Evolutionary conservation across 495 filamentous ascomycete species (phyloP).

Genomic region (Penicillium maclennaniae): DNA sequence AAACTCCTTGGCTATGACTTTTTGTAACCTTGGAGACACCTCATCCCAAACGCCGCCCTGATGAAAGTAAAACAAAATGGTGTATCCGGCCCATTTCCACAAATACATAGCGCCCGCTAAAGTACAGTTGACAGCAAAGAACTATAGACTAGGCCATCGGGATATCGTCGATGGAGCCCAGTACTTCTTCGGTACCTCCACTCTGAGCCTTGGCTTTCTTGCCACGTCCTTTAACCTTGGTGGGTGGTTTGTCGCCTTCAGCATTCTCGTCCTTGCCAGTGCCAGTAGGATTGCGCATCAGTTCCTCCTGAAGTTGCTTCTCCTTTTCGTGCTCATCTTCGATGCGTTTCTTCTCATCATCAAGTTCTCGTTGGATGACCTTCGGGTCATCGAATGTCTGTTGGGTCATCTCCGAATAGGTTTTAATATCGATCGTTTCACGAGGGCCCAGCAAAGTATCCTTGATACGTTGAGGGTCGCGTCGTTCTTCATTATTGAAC

Average conservation of each 20-base stretch:
- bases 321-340: slow-evolving; percentile 64
- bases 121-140: slow-evolving; percentile 5
- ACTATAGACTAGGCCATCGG: slow-evolving; percentile 18
- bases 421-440: slow-evolving; percentile 58
- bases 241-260: slow-evolving; percentile 35
- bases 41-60: neutral
- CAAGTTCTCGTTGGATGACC: slow-evolving; percentile 58
- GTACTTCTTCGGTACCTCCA: slow-evolving; percentile 41
- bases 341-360: slow-evolving; percentile 64
- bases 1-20: neutral
- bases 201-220: slow-evolving; percentile 28
- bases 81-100: slow-evolving; percentile 2
- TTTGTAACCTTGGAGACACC: neutral
- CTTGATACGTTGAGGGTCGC: slow-evolving; percentile 65
- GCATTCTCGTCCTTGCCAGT: slow-evolving; percentile 30
- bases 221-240: slow-evolving; percentile 35
- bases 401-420: slow-evolving; percentile 61
- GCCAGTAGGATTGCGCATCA: slow-evolving; percentile 43
- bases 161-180: slow-evolving; percentile 40
- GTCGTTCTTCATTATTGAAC: slow-evolving; percentile 86
- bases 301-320: slow-evolving; percentile 49
- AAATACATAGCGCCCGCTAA: slow-evolving; percentile 5
- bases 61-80: neutral
- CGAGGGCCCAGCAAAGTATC: slow-evolving; percentile 60
- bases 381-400: slow-evolving; percentile 51